Percentiles rank a stretch among this genome's conserved stretches.
These are phyloP conservation scores for Beauveria medogensis DNA, from an alignment of 2,329 filamentous ascomycete genomes.

Conservation along the genomic window DNA sequence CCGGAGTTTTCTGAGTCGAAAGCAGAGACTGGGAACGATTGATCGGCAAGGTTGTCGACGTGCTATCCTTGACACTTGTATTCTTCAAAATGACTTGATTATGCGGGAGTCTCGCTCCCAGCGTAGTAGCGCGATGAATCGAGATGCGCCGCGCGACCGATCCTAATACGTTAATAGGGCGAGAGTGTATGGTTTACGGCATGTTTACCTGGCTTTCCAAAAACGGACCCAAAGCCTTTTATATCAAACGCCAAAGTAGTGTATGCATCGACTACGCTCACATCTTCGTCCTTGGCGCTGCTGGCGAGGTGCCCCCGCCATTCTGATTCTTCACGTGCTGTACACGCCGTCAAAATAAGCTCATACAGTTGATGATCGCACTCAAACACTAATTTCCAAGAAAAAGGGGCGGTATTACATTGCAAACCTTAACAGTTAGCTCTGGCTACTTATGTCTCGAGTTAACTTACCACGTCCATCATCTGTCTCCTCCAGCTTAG, in stretches of 20 bases:
- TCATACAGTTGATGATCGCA: slow-evolving; percentile 71
- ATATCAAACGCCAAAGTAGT: slow-evolving; percentile 60
- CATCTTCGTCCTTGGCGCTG: slow-evolving; percentile 40
- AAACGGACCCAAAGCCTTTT: slow-evolving; percentile 65
- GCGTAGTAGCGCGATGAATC: slow-evolving; percentile 68
- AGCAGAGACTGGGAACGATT: slow-evolving; percentile 73
- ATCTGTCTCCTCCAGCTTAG: slow-evolving; percentile 62
- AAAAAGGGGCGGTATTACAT: slow-evolving; percentile 77
- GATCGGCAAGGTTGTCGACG: slow-evolving; percentile 43
- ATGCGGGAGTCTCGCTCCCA: slow-evolving; percentile 58
- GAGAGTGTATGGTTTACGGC: neutral
- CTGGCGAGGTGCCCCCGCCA: slow-evolving; percentile 66
- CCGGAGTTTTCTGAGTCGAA: slow-evolving; percentile 58
- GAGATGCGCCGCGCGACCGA: slow-evolving; percentile 62
- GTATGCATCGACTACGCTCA: slow-evolving; percentile 37
- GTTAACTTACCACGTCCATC: slow-evolving; percentile 59
- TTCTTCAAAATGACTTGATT: slow-evolving; percentile 82
- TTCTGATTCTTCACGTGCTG: slow-evolving; percentile 65
- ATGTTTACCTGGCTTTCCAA: slow-evolving; percentile 58
- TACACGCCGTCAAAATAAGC: slow-evolving; percentile 80
- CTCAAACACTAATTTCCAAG: slow-evolving; percentile 88
- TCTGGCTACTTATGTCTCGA: neutral
- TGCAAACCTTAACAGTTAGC: slow-evolving; percentile 56
- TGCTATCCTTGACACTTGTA: slow-evolving; percentile 44
- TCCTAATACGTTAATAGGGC: slow-evolving; percentile 30